A percentile compares a stretch with the other conserved stretches of the same genome.
phyloP scores from a whole-genome alignment of 805 yeast genomes.

The Schwanniomyces pseudopolymorphus region DNA sequence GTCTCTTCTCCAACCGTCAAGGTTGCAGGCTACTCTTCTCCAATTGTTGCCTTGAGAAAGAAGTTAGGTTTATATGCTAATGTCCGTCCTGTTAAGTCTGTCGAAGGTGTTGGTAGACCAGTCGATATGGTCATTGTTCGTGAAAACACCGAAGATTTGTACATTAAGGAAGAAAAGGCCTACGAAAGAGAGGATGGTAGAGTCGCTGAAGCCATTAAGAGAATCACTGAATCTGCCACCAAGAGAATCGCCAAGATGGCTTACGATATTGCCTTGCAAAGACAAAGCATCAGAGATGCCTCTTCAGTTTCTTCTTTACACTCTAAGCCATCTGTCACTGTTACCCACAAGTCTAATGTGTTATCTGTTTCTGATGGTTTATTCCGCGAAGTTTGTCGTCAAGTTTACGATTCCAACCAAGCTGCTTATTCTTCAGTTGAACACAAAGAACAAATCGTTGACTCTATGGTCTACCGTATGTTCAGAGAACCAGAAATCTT shows the following conservation, averaged over 20 bases:
- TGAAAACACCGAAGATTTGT: constrained; percentile 97
- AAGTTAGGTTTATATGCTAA: constrained; percentile 93
- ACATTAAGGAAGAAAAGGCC: constrained; percentile 87
- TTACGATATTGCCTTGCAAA: constrained; percentile 85
- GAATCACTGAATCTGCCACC: constrained; percentile 88
- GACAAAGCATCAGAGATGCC: constrained; percentile 73
- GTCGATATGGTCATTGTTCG: constrained; percentile 98
- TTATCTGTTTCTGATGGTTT: constrained; percentile 90
- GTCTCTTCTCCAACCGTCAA: constrained; percentile 93
- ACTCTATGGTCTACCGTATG: constrained; percentile 98
- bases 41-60: constrained; percentile 98
- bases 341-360: constrained; percentile 96
- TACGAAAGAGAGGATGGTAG: constrained; percentile 77
- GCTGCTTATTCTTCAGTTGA: constrained; percentile 59
- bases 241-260: constrained; percentile 87
- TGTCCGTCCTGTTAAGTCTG: constrained; percentile 96
- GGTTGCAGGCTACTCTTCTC: constrained; percentile 96
- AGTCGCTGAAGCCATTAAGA: constrained; percentile 96
- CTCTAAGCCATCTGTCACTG: constrained; percentile 68
- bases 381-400: constrained; percentile 83
- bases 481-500: constrained; percentile 97
- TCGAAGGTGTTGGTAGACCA: constrained; percentile 79
- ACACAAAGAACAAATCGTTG: constrained; percentile 94
- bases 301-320: constrained; percentile 36
- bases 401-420: constrained; percentile 56